Conservation (phyloP, 176 grass and related monocot species). For the Eragrostis curvula region DNA sequence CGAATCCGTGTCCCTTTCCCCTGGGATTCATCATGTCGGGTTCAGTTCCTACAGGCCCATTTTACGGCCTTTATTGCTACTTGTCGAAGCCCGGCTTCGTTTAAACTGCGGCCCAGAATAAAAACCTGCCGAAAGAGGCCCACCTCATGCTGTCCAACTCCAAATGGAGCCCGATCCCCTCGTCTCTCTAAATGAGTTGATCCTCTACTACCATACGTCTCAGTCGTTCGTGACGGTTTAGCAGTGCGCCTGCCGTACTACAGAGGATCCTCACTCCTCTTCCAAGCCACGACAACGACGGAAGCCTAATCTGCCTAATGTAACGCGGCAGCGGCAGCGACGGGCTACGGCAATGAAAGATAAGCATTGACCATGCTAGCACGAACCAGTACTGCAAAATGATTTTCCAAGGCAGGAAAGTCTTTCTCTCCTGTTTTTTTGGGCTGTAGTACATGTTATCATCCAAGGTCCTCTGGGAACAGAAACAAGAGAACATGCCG, state of each 20-base stretch:
- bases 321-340: neutral
- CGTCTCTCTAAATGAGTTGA: too few relatives aligned
- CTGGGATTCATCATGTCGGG: neutral
- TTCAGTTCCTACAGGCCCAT: neutral
- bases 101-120: neutral
- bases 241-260: too few relatives aligned
- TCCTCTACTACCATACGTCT: too few relatives aligned
- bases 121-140: neutral
- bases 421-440: neutral
- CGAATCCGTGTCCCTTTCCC: neutral
- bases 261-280: too few relatives aligned
- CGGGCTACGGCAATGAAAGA: neutral
- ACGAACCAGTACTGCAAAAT: neutral
- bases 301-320: slow-evolving; percentile 6
- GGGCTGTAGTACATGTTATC: neutral
- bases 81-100: neutral
- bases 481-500: neutral
- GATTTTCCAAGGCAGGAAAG: neutral
- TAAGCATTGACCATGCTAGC: neutral
- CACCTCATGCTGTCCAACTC: too few relatives aligned
- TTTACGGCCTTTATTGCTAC: neutral
- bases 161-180: too few relatives aligned
- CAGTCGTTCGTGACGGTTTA: too few relatives aligned
- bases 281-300: neutral
- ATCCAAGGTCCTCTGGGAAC: neutral